Evolutionary conservation across 371 early-diverging fungal species (phyloP).

Genomic region (Mucor lusitanicus): DNA sequence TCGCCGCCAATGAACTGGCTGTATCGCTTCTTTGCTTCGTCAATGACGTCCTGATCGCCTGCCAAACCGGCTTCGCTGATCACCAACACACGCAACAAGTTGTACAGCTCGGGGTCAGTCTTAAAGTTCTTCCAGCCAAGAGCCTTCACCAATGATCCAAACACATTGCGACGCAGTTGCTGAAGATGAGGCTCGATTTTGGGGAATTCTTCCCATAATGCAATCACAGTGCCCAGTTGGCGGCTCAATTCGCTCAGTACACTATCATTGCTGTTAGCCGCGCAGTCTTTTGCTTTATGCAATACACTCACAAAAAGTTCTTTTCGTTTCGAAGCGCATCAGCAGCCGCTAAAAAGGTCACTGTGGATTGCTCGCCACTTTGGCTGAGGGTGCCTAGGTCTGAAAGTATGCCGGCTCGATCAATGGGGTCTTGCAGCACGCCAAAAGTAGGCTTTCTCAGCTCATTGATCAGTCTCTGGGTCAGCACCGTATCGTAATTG

Average conservation of each 20-base stretch:
- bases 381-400: slow-evolving; percentile 67
- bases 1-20: slow-evolving; percentile 4
- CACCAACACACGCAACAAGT: slow-evolving; percentile 48
- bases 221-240: slow-evolving; percentile 40
- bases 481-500: slow-evolving; percentile 53
- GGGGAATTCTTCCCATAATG: slow-evolving; percentile 53
- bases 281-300: neutral
- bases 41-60: slow-evolving; percentile 17
- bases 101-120: slow-evolving; percentile 47
- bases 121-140: slow-evolving; percentile 61
- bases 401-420: slow-evolving; percentile 65
- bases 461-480: slow-evolving; percentile 41
- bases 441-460: slow-evolving; percentile 30
- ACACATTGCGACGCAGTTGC: slow-evolving; percentile 48
- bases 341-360: slow-evolving; percentile 63
- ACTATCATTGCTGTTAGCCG: slow-evolving; percentile 1
- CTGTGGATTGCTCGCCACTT: slow-evolving; percentile 64
- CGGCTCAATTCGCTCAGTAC: slow-evolving; percentile 59
- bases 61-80: slow-evolving; percentile 49
- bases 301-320: slow-evolving; percentile 55
- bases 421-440: slow-evolving; percentile 42
- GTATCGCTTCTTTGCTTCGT: slow-evolving; percentile 13
- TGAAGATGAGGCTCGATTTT: slow-evolving; percentile 42
- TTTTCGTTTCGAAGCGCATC: slow-evolving; percentile 61
- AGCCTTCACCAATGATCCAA: slow-evolving; percentile 44